Evolutionary conservation across 208 protist species (phyloP), one percentile per base, ranked within the genome.

Genomic region (Leishmania arabica): DNA sequence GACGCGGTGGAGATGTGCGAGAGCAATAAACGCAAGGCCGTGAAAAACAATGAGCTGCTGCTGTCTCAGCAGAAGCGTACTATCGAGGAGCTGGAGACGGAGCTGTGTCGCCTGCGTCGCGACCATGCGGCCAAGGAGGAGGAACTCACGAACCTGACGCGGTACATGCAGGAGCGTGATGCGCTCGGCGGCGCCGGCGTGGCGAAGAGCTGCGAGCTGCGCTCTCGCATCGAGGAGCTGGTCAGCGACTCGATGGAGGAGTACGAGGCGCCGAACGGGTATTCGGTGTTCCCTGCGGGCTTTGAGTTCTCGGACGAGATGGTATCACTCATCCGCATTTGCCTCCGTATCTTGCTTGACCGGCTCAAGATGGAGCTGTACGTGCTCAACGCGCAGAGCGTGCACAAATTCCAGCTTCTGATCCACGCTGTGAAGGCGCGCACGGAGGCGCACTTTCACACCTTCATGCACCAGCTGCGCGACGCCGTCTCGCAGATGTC

Each of bases 281-380:
- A 92, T 74, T 91, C 87, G 72, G 85, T 83, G 62, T 93, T 93
- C 80, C 92, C 89, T 19, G 72, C 84, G 31, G 90, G 91, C 66
- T 95, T 93, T 83, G 69, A 89, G 76, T 95, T 95, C 79, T 84
- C 83, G 13, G 86, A 92, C 31, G 90, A 93, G 80, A 82, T 93
- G 75, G 69, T 90, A 76, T 84, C 92, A 19, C 87, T 95, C 70
- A 93, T 95, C 74, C 87, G 88, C 64, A 76, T 92, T 13, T 89
- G 87, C 66, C 83, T 95, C 60, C 92, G 90, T 71, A 92, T 92
- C 31, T 80, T 95, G 75, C 80, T 95, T 54, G 90, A 93, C 79
- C 87, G 89, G 19, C 85, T 95, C 45, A 95, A 95, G 89, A 84
- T 93, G 60, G 92, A 93, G 80, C 86, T 95, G 49, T 93, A 93